Base-by-base conservation (phyloP, 345 rosid species). In the Camelina hispida region DNA sequence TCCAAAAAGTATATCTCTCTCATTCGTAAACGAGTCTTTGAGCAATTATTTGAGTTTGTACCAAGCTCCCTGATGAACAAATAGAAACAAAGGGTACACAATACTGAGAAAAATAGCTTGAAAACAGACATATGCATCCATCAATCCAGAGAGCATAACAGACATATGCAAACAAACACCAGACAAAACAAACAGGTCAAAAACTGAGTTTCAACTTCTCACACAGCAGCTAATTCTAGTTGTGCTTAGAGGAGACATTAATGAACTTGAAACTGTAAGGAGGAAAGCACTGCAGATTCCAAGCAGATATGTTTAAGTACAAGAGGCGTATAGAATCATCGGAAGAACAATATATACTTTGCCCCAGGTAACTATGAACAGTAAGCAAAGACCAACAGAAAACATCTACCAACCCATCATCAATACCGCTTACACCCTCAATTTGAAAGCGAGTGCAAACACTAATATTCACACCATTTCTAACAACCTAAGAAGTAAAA, bases 41-140 rank as follows among this genome's bases (percentile, higher is more conserved):
- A 50, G 61, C 25, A 17, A 20, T 78, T 72, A 58, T 70, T 71
- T n/a, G 37, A 63, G 72, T 38, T 66, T 71, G 47, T 30, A 52
- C 70, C 44, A 50, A 32, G 34, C 30, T 53, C 58, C 8, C 64
- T 30, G 28, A 42, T 30, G 71, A 54, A 46, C 61, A 55, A 55
- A 77, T 14, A 4, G 30, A 38, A 71, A 53, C 52, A 69, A 30
- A 52, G 43, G 37, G 5, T 28, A 46, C 5, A 35, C 52, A 42
- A 28, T 58, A 22, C 43, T 2, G 55, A 15, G 55, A 15, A 25
- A 25, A 44, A 17, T 16, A 30, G 64, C 18, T 54, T 63, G 14
- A 18, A 56, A 56, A 47, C 71, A 46, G 11, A 11, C 23, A 62
- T 11, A 8, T 13, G 54, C 44, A 37, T 55, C 54, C 62, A 57